A percentile compares a stretch with the other conserved stretches of the same genome.
Conservation (phyloP, 306 rosid genomes). For the peach (Prunus persica) region DNA sequence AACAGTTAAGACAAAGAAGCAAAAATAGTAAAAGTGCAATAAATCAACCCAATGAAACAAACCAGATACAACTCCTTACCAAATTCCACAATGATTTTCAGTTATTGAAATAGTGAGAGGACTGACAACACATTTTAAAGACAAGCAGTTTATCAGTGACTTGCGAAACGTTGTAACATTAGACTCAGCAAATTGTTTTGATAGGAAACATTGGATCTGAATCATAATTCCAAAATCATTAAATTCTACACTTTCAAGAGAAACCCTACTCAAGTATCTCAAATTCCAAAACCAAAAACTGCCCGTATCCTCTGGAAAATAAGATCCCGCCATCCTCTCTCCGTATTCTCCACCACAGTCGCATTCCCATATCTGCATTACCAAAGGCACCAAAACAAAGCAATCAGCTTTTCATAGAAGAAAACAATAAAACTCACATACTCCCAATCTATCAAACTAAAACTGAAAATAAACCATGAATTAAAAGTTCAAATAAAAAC, state of each 20-base stretch:
- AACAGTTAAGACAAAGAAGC: background rate
- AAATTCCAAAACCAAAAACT: conserved; percentile 90
- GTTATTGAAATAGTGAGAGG: background rate
- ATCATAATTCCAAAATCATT: conserved; percentile 25
- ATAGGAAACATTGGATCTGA: background rate
- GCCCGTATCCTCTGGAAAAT: conserved; percentile 94
- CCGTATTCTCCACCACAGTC: conserved; percentile 95
- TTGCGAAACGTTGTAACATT: background rate
- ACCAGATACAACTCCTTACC: background rate
- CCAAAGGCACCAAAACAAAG: background rate
- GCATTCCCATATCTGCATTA: conserved; percentile 83
- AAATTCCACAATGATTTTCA: background rate
- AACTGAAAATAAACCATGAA: background rate
- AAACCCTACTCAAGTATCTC: conserved; percentile 17
- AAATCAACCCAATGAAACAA: background rate
- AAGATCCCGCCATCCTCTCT: conserved; percentile 97
- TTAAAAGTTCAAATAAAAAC: conserved; percentile 6
- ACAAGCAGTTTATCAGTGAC: background rate
- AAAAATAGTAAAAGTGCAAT: background rate
- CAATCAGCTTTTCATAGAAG: conserved; percentile 2
- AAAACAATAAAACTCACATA: background rate
- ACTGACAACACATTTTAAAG: background rate
- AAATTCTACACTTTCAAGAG: conserved; percentile 20
- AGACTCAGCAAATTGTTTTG: background rate
- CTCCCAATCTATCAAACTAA: background rate